Evolutionary conservation across 2,329 filamentous ascomycete genomes (phyloP).

Genomic region (Colletotrichum agaves): DNA sequence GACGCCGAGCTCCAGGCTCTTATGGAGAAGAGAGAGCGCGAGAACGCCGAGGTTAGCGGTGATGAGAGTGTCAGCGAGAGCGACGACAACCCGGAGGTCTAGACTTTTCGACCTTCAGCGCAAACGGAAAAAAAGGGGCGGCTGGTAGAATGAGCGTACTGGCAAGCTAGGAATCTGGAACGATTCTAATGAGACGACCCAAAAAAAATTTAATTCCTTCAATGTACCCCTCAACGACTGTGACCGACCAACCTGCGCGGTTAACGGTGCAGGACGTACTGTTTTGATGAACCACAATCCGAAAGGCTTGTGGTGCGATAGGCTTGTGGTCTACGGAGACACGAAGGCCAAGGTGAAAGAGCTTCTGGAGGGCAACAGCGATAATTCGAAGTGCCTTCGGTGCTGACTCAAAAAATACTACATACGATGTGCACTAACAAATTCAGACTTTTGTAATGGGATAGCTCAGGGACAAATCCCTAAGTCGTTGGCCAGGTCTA

Average conservation of each 20-base stretch:
- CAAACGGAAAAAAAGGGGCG: constrained; percentile 32
- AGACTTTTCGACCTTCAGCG: constrained; percentile 25
- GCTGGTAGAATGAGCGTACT: constrained; percentile 38
- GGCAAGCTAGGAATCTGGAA: constrained; percentile 33
- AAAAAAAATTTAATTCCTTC: constrained; percentile 32
- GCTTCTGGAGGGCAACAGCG: too few relatives aligned
- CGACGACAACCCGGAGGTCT: constrained; percentile 74
- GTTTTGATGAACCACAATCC: too few relatives aligned
- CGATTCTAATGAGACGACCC: constrained; percentile 36
- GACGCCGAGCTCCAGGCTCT: constrained; percentile 96
- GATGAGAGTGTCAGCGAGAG: constrained; percentile 97
- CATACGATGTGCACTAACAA: too few relatives aligned
- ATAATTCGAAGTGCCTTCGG: too few relatives aligned
- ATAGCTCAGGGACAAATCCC: too few relatives aligned
- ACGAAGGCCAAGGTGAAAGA: too few relatives aligned
- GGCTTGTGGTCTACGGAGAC: too few relatives aligned
- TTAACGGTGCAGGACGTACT: background rate
- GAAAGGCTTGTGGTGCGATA: too few relatives aligned
- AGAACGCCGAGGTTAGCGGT: constrained; percentile 97
- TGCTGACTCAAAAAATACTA: too few relatives aligned
- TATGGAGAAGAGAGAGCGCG: constrained; percentile 98
- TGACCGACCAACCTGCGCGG: background rate
- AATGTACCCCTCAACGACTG: background rate
- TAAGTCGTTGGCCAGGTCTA: too few relatives aligned
- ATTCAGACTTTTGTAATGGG: too few relatives aligned